phyloP scores from a whole-genome alignment of 345 rosid species.

The Trapa bicornis region DNA sequence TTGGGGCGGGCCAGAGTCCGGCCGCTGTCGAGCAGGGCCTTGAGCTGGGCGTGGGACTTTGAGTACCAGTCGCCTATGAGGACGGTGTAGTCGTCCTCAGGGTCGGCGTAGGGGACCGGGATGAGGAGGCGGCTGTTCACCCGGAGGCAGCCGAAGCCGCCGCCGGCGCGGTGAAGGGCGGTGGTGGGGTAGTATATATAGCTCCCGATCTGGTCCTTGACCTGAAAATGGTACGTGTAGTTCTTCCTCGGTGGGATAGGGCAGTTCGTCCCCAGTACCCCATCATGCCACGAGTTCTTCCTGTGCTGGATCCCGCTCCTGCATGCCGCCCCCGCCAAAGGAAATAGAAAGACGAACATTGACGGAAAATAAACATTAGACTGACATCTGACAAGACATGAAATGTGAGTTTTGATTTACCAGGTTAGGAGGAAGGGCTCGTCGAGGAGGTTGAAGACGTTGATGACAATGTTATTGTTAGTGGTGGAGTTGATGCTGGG shows the following conservation, averaged over 20 bases:
- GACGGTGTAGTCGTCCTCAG: conserved; percentile 21
- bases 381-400: no score
- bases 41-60: conserved; percentile 39
- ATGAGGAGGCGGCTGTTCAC: conserved; percentile 54
- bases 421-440: conserved; percentile 59
- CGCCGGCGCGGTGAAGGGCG: conserved; percentile 38
- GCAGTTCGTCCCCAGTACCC: conserved; percentile 54
- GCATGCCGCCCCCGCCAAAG: not conserved
- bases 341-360: no score
- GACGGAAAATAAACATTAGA: no score
- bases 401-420: conserved; percentile 7
- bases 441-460: conserved; percentile 63
- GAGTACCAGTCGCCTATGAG: conserved; percentile 52
- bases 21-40: conserved; percentile 38
- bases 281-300: conserved; percentile 83
- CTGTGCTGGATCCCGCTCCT: conserved; percentile 80
- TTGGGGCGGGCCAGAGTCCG: conserved; percentile 39
- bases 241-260: conserved; percentile 60
- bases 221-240: conserved; percentile 20
- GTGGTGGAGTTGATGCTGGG: conserved; percentile 61
- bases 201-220: conserved; percentile 72
- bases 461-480: conserved; percentile 59
- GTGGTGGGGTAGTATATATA: conserved; percentile 56
- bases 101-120: no score
- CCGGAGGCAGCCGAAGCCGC: conserved; percentile 64